These are phyloP conservation scores for Sphagnum magellanicum DNA, from an alignment of 228 moss, liverwort and hornwort species.

Conservation along the genomic window DNA sequence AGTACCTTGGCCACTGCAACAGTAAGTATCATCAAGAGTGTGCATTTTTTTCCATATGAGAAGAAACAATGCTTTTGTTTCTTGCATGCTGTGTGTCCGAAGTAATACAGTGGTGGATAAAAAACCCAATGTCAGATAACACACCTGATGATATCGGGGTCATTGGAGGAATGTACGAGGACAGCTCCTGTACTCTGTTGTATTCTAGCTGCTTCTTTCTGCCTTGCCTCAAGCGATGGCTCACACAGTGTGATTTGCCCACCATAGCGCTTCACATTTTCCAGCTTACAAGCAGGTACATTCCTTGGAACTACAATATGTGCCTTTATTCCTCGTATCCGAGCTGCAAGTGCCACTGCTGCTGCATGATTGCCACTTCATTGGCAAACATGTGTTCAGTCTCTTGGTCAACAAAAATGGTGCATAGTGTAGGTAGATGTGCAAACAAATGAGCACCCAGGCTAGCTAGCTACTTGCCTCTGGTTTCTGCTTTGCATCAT, in stretches of 20 bases:
- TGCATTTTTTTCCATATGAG: neutral
- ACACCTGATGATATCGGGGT: constrained; percentile 66
- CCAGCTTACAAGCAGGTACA: constrained; percentile 62
- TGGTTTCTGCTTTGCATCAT: neutral
- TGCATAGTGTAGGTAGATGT: neutral
- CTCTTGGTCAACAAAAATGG: neutral
- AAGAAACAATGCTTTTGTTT: neutral
- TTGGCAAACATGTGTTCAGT: neutral
- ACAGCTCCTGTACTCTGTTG: constrained; percentile 48
- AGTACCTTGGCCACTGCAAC: constrained; percentile 76
- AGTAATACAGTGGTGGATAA: neutral
- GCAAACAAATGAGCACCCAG: neutral
- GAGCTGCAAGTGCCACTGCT: constrained; percentile 76
- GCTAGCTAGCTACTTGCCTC: neutral
- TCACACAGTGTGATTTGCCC: constrained; percentile 55
- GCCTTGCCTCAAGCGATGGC: constrained; percentile 45
- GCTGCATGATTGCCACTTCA: constrained; percentile 93
- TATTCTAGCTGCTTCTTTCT: constrained; percentile 36
- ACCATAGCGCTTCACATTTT: constrained; percentile 66
- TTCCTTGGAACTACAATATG: constrained; percentile 59
- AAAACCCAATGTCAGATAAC: neutral
- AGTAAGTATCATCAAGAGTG: neutral
- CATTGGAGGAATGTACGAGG: constrained; percentile 71
- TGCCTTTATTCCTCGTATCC: constrained; percentile 61
- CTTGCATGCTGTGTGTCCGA: neutral